Evolutionary conservation across 2,329 filamentous ascomycete genomes (phyloP).

Genomic region (Ophiostoma sp.): DNA sequence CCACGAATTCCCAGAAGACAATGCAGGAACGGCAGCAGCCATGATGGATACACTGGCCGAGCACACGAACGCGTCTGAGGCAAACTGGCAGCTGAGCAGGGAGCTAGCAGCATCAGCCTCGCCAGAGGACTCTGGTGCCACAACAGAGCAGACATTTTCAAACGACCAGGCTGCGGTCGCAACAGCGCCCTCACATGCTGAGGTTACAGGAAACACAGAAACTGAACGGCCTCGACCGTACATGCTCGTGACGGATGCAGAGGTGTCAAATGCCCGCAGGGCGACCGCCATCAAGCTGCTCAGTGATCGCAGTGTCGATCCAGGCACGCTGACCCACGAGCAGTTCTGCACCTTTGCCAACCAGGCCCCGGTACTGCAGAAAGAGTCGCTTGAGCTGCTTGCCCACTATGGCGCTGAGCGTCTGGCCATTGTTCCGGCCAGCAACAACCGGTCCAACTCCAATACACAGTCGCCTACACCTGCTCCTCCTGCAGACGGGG

Average conservation of each 20-base stretch:
- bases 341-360: slow-evolving; percentile 57
- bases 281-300: slow-evolving; percentile 41
- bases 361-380: slow-evolving; percentile 51
- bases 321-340: slow-evolving; percentile 46
- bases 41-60: slow-evolving; percentile 19
- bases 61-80: not conserved
- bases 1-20: slow-evolving; percentile 8
- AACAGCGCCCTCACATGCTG: not conserved
- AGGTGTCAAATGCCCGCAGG: slow-evolving; percentile 17
- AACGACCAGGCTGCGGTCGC: not conserved
- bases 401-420: slow-evolving; percentile 53
- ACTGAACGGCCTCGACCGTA: slow-evolving; percentile 15
- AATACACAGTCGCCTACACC: slow-evolving; percentile 26
- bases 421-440: slow-evolving; percentile 52
- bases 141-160: not conserved
- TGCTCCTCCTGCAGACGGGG: slow-evolving; percentile 26
- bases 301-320: slow-evolving; percentile 44
- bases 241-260: slow-evolving; percentile 21
- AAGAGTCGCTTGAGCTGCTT: slow-evolving; percentile 51
- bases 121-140: not conserved
- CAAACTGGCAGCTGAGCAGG: slow-evolving; percentile 12
- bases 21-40: slow-evolving; percentile 13
- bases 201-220: not conserved
- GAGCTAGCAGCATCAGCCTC: not conserved
- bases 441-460: slow-evolving; percentile 29